These are phyloP conservation scores for Fusarium bulbicola DNA, from an alignment of 2,329 filamentous ascomycete species.

Conservation along the genomic window DNA sequence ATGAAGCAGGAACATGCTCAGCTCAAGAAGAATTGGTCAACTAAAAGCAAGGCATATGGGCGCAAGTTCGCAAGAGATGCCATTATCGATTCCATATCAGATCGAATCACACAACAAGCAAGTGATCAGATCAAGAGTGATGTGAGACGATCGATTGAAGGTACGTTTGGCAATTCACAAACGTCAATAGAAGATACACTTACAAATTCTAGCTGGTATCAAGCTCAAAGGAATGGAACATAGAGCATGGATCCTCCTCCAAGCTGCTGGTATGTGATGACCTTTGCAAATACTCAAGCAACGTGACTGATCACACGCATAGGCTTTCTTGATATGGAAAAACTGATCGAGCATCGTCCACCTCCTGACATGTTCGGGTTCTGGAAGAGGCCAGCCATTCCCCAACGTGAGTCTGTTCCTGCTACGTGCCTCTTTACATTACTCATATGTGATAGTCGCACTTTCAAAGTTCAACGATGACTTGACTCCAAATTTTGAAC, in stretches of 20 bases:
- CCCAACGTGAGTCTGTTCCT: constrained; percentile 22
- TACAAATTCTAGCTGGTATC: neutral
- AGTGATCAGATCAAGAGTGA: constrained; percentile 23
- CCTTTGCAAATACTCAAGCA: no score
- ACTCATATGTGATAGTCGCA: constrained; percentile 5
- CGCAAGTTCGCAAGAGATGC: neutral
- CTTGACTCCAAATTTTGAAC: constrained; percentile 25
- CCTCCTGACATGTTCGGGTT: constrained; percentile 24
- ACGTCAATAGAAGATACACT: neutral
- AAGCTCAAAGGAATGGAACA: constrained; percentile 26
- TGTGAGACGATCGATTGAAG: constrained; percentile 24
- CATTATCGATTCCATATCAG: constrained; percentile 12
- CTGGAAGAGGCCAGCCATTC: constrained; percentile 36
- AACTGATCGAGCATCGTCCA: constrained; percentile 33
- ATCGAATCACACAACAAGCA: constrained; percentile 21
- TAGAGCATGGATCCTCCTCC: constrained; percentile 30
- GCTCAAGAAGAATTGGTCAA: neutral
- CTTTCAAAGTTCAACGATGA: constrained; percentile 15
- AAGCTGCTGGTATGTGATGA: constrained; percentile 20
- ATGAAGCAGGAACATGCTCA: constrained; percentile 12
- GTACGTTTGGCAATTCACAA: neutral
- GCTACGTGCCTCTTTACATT: fast-evolving
- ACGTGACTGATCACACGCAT: neutral
- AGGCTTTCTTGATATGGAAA: constrained; percentile 38
- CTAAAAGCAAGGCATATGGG: neutral